Base-by-base conservation (phyloP, 768 basidiomycete species). In the Russula brevipes region DNA sequence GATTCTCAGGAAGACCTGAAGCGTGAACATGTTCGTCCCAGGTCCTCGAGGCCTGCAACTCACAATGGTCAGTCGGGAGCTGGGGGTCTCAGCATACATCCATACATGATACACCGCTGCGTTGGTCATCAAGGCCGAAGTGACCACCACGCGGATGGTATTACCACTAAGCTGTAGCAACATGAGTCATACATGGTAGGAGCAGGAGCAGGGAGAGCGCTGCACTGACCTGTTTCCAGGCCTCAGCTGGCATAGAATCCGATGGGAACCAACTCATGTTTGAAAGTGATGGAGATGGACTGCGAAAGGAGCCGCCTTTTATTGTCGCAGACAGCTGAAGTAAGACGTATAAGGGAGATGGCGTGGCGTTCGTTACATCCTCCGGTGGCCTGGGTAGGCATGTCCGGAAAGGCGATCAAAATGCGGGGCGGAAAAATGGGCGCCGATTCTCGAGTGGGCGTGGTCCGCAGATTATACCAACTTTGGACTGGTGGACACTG, bases 91-190 rank as follows among this genome's bases (percentile, higher is more conserved):
- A 17, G 38, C 5, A n/a, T 6, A 17, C 52, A 19, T 14, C 14
- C 63, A 36, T 50, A 64, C 63, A 60, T 64, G 63, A 45, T 64
- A 64, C 12, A 64, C 63, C 10, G 63, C 63, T 6, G 63, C 63
- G 47, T 64, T 60, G 54, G 59, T 60, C 63, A 64, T 54, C 33
- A 55, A 60, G 35, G 57, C 36, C 38, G 63, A 60, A 39, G 63
- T 64, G 31, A 60, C 58, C 5, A 50, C 63, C 54, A 54, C 58
- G 30, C 59, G 58, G n/a, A 64, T 16, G n/a, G 54, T 30, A 54
- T 56, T 60, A 33, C 54, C 54, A 35, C 11, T 60, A 30, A 64
- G 63, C 63, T 64, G 49, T 44, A 38, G 42, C 30, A 35, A 44
- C 9, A 16, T 64, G 47, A 64, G 59, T n/a, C 17, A 54, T 30